Evolutionary conservation across 768 basidiomycete genomes (phyloP).

Genomic region (Boletus rex-veris): DNA sequence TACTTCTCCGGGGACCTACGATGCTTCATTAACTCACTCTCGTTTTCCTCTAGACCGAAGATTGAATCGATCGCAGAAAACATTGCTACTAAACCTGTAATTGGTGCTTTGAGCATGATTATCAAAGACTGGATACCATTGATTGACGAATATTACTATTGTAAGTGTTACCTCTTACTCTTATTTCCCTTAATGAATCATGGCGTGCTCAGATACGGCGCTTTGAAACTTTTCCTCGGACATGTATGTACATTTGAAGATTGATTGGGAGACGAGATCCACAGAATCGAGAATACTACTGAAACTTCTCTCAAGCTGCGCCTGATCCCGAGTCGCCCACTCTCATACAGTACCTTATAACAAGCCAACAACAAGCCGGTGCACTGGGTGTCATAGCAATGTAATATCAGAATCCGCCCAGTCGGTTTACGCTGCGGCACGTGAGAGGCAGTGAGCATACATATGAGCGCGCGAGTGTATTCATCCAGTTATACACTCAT

Average conservation of each 20-base stretch:
- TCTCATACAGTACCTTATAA: not conserved
- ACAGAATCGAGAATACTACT: not conserved
- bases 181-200: conserved; percentile 1
- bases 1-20: not conserved
- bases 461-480: not conserved
- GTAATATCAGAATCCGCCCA: not conserved
- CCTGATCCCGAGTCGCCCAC: not conserved
- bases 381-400: not conserved
- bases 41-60: conserved; percentile 58
- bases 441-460: not conserved
- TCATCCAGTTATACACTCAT: not conserved
- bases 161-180: conserved; percentile 41
- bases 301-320: not conserved
- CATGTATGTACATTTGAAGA: conserved; percentile 4
- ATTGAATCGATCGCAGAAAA: conserved; percentile 58
- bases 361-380: not conserved
- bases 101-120: conserved; percentile 67
- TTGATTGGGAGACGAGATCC: not conserved
- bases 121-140: conserved; percentile 85
- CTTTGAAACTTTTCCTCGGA: conserved; percentile 31
- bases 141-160: conserved; percentile 90
- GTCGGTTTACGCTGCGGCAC: too few species aligned
- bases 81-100: conserved; percentile 53
- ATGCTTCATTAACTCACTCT: not conserved
- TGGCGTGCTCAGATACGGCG: conserved; percentile 37